Evolutionary conservation across 169 alveolate genomes (phyloP).

Genomic region (Eimeria praecox): DNA sequence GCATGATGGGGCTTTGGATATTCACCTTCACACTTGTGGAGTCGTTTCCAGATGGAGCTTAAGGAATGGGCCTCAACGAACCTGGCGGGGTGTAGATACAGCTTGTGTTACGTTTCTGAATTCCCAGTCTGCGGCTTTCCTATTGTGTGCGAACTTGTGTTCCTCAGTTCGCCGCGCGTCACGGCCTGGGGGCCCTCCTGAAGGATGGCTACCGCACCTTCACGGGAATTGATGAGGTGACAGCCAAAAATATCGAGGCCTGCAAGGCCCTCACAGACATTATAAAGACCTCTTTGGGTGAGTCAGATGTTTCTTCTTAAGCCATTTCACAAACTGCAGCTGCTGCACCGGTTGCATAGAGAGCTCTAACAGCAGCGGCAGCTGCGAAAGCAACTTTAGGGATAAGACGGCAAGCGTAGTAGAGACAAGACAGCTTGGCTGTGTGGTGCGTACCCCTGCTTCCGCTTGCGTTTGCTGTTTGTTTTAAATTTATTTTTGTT

Average conservation of each 20-base stretch:
- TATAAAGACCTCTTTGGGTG: constrained; percentile 92
- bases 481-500: not conserved
- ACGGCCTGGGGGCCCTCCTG: constrained; percentile 83
- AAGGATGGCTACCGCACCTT: constrained; percentile 92
- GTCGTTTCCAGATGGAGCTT: not conserved
- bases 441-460: not conserved
- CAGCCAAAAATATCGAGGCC: constrained; percentile 95
- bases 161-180: constrained; percentile 78
- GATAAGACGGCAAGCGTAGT: not conserved
- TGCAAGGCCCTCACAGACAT: constrained; percentile 93
- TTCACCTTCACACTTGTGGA: not conserved
- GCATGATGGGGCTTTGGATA: not conserved
- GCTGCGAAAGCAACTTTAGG: not conserved
- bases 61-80: not conserved
- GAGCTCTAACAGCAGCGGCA: constrained; percentile 32
- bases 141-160: not conserved
- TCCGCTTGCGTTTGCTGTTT: no score
- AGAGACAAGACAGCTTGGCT: not conserved
- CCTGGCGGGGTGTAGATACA: not conserved
- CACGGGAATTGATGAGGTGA: constrained; percentile 96
- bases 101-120: not conserved
- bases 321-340: not conserved
- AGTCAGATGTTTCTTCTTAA: not conserved
- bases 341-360: not conserved
- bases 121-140: not conserved